Evolutionary conservation across 805 yeast species (phyloP), one percentile per base, ranked within the genome.

Genomic region (Ogataea philodendri): DNA sequence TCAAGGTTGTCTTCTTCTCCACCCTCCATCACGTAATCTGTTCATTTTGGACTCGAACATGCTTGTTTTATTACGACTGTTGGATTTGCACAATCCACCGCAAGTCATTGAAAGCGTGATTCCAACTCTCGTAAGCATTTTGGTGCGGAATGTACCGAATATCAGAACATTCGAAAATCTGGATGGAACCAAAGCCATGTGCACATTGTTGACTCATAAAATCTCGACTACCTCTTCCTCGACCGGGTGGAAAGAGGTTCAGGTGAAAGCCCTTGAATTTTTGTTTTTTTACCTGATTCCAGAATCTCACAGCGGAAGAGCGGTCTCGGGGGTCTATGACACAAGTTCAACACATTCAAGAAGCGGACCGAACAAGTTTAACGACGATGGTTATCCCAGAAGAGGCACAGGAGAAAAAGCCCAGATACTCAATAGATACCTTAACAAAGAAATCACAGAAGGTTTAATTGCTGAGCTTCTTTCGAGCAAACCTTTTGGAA

Each of bases 231-330:
- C 26, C 2, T 10, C 27, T 9, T 26, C 18, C 17, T 15, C 29
- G 2, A 59, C 28, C 46, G 54, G 15, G 59, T 51, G 72, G 26
- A 78, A 78, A 47, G 69, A 69, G 21, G 70, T 81, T 9, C 78
- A 79, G 47, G 72, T 80, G 44, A 76, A 78, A 46, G 69, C 78
- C 9, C 66, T 83, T 31, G 89, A 83, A 59, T 83, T 82, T 53
- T 60, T 83, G 34, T 73, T 82, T 37, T 79, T 81, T 52, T 82
- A 83, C 50, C 58, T 83, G 37, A 67, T 76, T 7, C 87, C 86
- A 9, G 90, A 81, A 54, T 59, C 71, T 4, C 31, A 32, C 19
- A 15, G 21, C 21, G 20, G 8, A 10, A 24, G 22, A 24, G 11
- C n/a, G n/a, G n/a, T n/a, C n/a, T n/a, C n/a, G n/a, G n/a, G n/a